A percentile compares a stretch with the other conserved stretches of the same genome.
Evolutionary conservation across 2,329 filamentous ascomycete species (phyloP).

Genomic region (Claviceps capensis): DNA sequence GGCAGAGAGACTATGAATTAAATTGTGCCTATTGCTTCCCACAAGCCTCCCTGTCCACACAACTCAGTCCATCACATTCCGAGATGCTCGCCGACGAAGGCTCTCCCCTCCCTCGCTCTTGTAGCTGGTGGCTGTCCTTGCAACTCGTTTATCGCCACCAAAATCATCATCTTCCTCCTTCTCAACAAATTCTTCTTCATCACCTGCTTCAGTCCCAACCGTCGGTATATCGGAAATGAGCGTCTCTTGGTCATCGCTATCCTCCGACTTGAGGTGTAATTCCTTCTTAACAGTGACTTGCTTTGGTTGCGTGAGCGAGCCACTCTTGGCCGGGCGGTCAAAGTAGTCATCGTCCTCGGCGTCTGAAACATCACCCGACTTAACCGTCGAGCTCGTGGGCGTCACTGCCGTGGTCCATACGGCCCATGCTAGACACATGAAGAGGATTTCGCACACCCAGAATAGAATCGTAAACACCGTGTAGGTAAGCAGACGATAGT

Average conservation of each 20-base stretch:
- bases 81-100: conserved; percentile 19
- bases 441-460: conserved; percentile 62
- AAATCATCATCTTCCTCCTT: conserved; percentile 21
- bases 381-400: conserved; percentile 4
- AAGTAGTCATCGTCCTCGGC: conserved; percentile 17
- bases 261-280: conserved; percentile 22
- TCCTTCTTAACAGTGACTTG: conserved; percentile 29
- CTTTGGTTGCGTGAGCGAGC: conserved; percentile 28
- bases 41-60: background rate
- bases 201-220: conserved; percentile 29
- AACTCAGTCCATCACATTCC: conserved; percentile 9
- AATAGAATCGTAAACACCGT: conserved; percentile 56
- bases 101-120: conserved; percentile 23
- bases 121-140: conserved; percentile 41
- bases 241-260: conserved; percentile 12
- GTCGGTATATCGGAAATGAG: conserved; percentile 21
- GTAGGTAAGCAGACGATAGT: conserved; percentile 59
- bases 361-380: conserved; percentile 4
- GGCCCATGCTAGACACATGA: conserved; percentile 52
- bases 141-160: conserved; percentile 23
- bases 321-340: conserved; percentile 24
- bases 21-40: background rate
- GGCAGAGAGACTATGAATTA: no score
- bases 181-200: conserved; percentile 25
- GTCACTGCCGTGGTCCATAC: conserved; percentile 28